A percentile compares a stretch with the other conserved stretches of the same genome.
These are phyloP conservation scores for Stylonectria norvegica DNA, from an alignment of 2,329 filamentous ascomycete species.

Conservation along the genomic window DNA sequence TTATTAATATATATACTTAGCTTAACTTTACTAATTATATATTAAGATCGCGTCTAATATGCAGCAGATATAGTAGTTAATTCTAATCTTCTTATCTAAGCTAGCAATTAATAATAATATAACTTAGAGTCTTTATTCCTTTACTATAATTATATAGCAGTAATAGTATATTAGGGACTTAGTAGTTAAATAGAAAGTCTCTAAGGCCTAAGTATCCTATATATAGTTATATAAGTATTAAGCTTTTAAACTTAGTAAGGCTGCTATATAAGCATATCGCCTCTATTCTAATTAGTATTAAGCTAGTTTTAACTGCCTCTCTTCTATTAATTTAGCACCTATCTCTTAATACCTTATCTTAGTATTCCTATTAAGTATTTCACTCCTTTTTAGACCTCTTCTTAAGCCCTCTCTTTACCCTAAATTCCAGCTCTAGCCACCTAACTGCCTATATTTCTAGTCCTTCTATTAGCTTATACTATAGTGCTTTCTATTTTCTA, in stretches of 20 bases:
- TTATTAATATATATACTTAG: neutral
- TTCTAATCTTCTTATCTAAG: neutral
- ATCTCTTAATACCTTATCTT: neutral
- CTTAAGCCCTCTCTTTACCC: no score
- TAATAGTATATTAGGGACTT: constrained; percentile 6
- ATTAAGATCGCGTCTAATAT: neutral
- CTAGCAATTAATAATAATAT: constrained; percentile 8
- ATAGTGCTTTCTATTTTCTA: constrained; percentile 3
- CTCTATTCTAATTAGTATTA: constrained; percentile 1
- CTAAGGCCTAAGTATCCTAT: neutral
- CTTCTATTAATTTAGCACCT: neutral
- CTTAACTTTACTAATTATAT: neutral
- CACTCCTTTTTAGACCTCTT: constrained; percentile 12
- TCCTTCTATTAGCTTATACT: constrained; percentile 15
- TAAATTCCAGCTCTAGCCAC: no score
- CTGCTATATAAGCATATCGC: no score
- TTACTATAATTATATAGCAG: constrained; percentile 5
- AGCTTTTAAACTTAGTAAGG: neutral
- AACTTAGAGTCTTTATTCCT: constrained; percentile 12
- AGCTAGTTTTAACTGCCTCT: neutral
- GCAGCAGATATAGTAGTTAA: neutral
- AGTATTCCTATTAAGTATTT: constrained; percentile 2
- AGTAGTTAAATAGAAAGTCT: constrained; percentile 1
- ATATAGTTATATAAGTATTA: constrained; percentile 1
- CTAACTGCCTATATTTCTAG: no score